Base-by-base conservation (phyloP, 2,329 filamentous ascomycete species). In the Penicillium oxalicum region DNA sequence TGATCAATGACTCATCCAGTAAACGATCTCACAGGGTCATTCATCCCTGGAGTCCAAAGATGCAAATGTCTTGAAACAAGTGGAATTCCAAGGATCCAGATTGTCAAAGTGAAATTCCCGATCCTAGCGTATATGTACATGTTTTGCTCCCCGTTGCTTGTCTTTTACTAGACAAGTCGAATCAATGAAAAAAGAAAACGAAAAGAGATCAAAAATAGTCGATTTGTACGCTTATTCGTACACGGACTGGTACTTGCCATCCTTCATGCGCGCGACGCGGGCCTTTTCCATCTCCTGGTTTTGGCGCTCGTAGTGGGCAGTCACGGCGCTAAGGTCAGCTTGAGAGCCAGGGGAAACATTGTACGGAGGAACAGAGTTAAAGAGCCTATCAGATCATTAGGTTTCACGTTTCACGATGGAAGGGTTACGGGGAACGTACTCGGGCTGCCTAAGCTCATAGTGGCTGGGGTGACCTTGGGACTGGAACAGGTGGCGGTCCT, bases 261-360 rank as follows among this genome's bases (percentile, higher is more conserved):
- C 66, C 63, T 73, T 66, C 62, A 68, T 65, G 46, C 70, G 69
- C 35, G 64, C 65, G 54, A 78, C 66, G 66, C 80, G 82, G 62
- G 73, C 73, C 63, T 77, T 77, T 52, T 85, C 79, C 50, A 74
- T 74, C 50, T 79, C 76, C 61, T 72, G 70, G 49, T 80, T 77
- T 61, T 79, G 62, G 60, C 77, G 76, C 66, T 82, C 71, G 64
- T 84, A 86, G 69, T 85, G 81, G 28, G 76, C 78, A 50, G 83
- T 79, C 47, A 85, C 72, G 45, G 75, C 65, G 61, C 78, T 77
- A 58, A 87, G 70, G 61, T 83, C 77, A 42, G 76, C 77, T 47
- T 75, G 68, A 40, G 79, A 78, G 44, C 83, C 83, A 38, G 83
- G 80, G 29, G 76, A 70, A 47, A 85, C 77, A 61, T 87, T 87